Percentiles rank a stretch among this genome's conserved stretches.
Evolutionary conservation across 2,329 filamentous ascomycete genomes (phyloP).

Genomic region (Daldinia sp.): DNA sequence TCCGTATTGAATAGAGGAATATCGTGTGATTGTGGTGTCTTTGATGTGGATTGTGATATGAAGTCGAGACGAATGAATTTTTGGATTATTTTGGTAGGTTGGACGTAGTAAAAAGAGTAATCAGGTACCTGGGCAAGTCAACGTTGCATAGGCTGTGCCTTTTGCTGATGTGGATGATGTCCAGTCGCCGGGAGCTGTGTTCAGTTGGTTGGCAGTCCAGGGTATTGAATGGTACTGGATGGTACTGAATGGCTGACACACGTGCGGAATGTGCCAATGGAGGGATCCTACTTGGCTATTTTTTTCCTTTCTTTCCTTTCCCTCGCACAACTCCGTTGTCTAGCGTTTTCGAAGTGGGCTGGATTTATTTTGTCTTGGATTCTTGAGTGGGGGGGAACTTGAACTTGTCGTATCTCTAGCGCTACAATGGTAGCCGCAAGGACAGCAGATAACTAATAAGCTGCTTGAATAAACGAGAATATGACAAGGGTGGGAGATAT

Average conservation of each 20-base stretch:
- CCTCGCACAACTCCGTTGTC: conserved; percentile 28
- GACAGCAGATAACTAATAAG: conserved; percentile 14
- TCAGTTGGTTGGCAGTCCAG: conserved; percentile 17
- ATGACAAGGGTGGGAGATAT: not conserved
- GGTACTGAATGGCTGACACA: conserved; percentile 30
- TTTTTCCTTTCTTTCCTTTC: conserved; percentile 4
- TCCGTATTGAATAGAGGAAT: conserved; percentile 20
- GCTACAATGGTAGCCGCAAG: conserved; percentile 26
- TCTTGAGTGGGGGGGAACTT: conserved; percentile 19
- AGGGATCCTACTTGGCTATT: too few relatives aligned
- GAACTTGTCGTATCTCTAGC: conserved; percentile 24
- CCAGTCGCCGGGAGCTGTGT: conserved; percentile 34
- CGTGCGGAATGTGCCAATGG: conserved; percentile 25
- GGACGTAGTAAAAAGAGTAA: too few relatives aligned
- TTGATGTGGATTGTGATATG: conserved; percentile 15
- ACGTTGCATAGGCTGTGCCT: conserved; percentile 39
- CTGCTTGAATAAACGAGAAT: not conserved
- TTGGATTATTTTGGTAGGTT: conserved; percentile 22
- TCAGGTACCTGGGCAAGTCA: conserved; percentile 37
- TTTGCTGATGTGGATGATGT: conserved; percentile 37
- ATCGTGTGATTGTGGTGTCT: conserved; percentile 28
- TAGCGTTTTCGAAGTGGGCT: conserved; percentile 35
- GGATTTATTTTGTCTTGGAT: too few relatives aligned
- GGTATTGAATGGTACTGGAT: conserved; percentile 25
- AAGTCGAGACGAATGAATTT: conserved; percentile 26